Percentiles rank a stretch among this genome's conserved stretches.
Conservation (phyloP, 257 asterid species). For the Nicotiana attenuata region DNA sequence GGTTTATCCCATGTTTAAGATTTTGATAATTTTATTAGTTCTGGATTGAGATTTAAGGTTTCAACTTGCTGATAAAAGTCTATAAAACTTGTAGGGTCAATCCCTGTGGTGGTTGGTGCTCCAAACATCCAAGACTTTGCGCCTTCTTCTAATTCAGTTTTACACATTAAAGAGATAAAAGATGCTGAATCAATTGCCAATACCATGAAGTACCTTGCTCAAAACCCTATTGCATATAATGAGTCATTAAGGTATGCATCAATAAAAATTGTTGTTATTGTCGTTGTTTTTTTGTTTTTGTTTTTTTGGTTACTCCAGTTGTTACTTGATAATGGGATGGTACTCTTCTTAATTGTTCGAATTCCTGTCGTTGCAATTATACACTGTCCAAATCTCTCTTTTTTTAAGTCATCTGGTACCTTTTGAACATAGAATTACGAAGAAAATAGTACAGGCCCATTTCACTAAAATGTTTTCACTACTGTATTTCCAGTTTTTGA, state of each 20-base stretch:
- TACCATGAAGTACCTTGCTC: conserved; percentile 73
- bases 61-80: conserved; percentile 5
- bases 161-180: conserved; percentile 68
- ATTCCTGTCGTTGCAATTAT: neutral
- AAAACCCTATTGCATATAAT: conserved; percentile 65
- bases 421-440: neutral
- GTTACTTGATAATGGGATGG: neutral
- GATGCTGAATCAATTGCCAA: conserved; percentile 70
- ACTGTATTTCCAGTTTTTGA: neutral
- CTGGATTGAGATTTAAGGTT: neutral
- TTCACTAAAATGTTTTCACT: neutral
- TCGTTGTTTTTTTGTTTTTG: neutral
- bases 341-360: neutral
- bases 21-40: conserved; percentile 7
- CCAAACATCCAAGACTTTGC: conserved; percentile 93
- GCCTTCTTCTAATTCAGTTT: conserved; percentile 60
- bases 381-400: neutral
- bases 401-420: neutral
- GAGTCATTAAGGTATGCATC: conserved; percentile 63
- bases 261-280: neutral
- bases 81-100: conserved; percentile 43
- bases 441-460: neutral
- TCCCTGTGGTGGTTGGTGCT: conserved; percentile 94
- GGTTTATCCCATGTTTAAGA: neutral
- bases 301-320: neutral